These are phyloP conservation scores for Coniferiporia weirii DNA, from an alignment of 1,284 basidiomycete genomes.

Conservation along the genomic window DNA sequence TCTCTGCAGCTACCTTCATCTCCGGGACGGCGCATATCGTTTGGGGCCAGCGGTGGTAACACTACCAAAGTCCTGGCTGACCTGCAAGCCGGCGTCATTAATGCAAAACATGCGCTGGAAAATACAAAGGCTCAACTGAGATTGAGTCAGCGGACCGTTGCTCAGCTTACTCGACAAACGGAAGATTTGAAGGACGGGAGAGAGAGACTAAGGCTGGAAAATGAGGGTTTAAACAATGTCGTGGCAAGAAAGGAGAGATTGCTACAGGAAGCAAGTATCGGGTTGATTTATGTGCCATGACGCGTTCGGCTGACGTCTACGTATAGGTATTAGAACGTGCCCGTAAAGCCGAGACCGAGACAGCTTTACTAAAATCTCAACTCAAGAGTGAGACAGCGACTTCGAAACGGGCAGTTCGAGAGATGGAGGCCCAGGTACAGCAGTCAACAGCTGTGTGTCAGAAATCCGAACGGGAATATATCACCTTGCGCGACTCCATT, in stretches of 20 bases:
- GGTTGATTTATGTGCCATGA: background rate
- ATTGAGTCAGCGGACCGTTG: slow-evolving; percentile 71
- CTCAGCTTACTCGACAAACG: slow-evolving; percentile 73
- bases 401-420: slow-evolving; percentile 68
- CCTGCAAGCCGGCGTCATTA: slow-evolving; percentile 74
- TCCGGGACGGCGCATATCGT: slow-evolving; percentile 50
- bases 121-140: slow-evolving; percentile 77
- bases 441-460: slow-evolving; percentile 73
- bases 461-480: slow-evolving; percentile 74
- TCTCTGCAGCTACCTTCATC: slow-evolving; percentile 27
- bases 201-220: slow-evolving; percentile 75
- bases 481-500: slow-evolving; percentile 67
- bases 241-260: slow-evolving; percentile 81
- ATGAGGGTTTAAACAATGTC: slow-evolving; percentile 80
- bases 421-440: slow-evolving; percentile 66
- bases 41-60: slow-evolving; percentile 57
- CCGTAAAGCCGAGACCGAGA: slow-evolving; percentile 75
- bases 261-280: slow-evolving; percentile 63
- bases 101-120: slow-evolving; percentile 73
- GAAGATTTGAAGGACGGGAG: slow-evolving; percentile 84
- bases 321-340: slow-evolving; percentile 72
- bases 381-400: slow-evolving; percentile 66
- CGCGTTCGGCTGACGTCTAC: background rate
- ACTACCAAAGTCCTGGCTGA: slow-evolving; percentile 82
- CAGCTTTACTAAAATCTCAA: slow-evolving; percentile 55